Evolutionary conservation across 2,329 filamentous ascomycete species (phyloP), one percentile per base, ranked within the genome.

Genomic region (Pestalotiopsis sp.): DNA sequence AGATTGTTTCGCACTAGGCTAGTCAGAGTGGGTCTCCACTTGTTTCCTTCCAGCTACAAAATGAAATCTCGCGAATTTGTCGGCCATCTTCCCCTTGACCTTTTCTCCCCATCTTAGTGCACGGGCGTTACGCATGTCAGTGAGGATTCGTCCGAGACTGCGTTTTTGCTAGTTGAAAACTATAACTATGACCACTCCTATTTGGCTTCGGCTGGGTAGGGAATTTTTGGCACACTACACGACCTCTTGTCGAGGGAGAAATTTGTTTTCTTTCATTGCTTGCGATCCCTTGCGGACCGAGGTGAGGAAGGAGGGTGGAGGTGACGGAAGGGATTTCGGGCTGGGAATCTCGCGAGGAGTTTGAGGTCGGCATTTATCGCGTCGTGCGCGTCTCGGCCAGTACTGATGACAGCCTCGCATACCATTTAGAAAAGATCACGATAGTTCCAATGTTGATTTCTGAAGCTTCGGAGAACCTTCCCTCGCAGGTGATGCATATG

Each of bases 101-200:
- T 58, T 58, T 35, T 35, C 56, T 58, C 56, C 75, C 73, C 77
- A 82, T 85, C 79, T 72, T 79, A 85, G 88, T 91, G 89, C 89
- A 90, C 82, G 89, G 90, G 91, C 90, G 88, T 91, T 91, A 92
- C 87, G 89, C 88, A 88, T 90, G 88, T 88, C 90, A 91, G 89
- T 94, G 91, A 94, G 89, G 91, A 93, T 90, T 89, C 87, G 89
- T 93, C 92, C 89, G 92, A 94, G 90, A 89, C 88, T 87, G 88
- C 87, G 86, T 93, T 93, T 92, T 93, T 93, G 91, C 91, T 93
- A 92, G 90, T 92, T 93, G 91, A 92, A 92, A 92, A 92, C 91
- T 92, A 92, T 85, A 86, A 85, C 85, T 61, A 88, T 92, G 91
- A 93, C 91, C 85, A 85, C 91, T 94, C 85, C 84, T 86, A 82